Percentiles rank a stretch among this genome's conserved stretches.
Conservation (phyloP, 176 grass and related monocot genomes). For the Guadua angustifolia region DNA sequence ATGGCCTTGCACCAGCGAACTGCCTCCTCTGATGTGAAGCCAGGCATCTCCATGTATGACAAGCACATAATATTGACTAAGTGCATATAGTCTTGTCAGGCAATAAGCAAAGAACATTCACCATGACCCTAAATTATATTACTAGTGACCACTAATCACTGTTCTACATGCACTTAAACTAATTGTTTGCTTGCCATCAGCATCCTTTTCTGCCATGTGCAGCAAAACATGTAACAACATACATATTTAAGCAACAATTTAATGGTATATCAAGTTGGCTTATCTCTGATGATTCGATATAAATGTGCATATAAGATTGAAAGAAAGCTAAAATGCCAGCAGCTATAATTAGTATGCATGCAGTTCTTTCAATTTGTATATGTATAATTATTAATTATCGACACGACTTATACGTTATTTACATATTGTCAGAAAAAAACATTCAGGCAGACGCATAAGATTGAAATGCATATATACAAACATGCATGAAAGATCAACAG, state of each 20-base stretch:
- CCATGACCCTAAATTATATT: neutral
- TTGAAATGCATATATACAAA: neutral
- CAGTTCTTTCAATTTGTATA: neutral
- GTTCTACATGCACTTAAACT: neutral
- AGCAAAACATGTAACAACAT: neutral
- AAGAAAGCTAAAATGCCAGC: neutral
- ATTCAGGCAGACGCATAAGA: neutral
- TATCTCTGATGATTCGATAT: neutral
- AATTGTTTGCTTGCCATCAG: neutral
- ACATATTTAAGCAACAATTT: neutral
- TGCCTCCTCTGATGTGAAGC: constrained; percentile 23
- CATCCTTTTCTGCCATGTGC: neutral
- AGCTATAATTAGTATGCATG: neutral
- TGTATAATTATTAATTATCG: neutral
- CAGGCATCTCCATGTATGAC: neutral
- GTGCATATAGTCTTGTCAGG: neutral
- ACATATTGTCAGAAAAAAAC: neutral
- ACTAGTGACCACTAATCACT: neutral
- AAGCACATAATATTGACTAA: constrained; percentile 23
- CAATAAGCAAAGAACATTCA: constrained; percentile 6
- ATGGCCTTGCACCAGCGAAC: constrained; percentile 21
- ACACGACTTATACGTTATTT: neutral
- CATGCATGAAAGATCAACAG: neutral
- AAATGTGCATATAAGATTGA: neutral
- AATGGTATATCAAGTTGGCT: neutral